Conservation (phyloP, 805 yeast species). For the Starmerella sp. region DNA sequence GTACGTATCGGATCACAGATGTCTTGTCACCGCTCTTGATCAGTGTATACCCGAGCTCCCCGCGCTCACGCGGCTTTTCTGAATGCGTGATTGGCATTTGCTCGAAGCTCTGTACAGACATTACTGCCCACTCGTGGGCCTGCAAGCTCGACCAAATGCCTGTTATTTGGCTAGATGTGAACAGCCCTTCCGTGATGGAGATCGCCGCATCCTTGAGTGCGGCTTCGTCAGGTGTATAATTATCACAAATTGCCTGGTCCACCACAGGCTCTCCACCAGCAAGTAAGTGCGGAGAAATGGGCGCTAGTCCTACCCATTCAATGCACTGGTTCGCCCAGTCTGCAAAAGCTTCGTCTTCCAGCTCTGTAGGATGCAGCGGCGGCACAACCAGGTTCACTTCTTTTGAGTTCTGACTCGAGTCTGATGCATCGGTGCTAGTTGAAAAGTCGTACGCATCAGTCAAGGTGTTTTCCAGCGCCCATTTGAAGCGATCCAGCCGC, state of each 20-base stretch:
- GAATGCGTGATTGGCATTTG: slow-evolving; percentile 4
- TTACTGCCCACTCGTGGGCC: slow-evolving; percentile 8
- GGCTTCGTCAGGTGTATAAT: slow-evolving; percentile 1
- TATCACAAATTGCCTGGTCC: slow-evolving; percentile 11
- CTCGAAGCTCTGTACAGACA: slow-evolving; percentile 13
- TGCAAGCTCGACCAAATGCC: slow-evolving; percentile 1
- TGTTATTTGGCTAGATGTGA: not conserved
- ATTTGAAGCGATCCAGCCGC: slow-evolving; percentile 10
- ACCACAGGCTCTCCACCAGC: slow-evolving; percentile 1
- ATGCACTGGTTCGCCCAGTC: slow-evolving; percentile 21
- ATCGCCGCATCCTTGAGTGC: not conserved
- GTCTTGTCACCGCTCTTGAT: not conserved
- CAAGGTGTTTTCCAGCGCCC: slow-evolving; percentile 16
- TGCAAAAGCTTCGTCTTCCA: slow-evolving; percentile 5
- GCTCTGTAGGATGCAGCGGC: not conserved
- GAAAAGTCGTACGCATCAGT: slow-evolving; percentile 1
- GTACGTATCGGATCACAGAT: not conserved
- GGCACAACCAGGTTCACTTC: not conserved
- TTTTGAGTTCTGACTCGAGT: not conserved
- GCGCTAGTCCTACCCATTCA: slow-evolving; percentile 20
- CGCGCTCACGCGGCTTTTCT: not conserved
- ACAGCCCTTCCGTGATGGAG: not conserved
- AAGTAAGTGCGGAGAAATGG: slow-evolving; percentile 4
- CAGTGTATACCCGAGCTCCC: slow-evolving; percentile 9
- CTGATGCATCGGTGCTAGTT: not conserved